These are phyloP conservation scores for Austroboletus novae-zelandiae DNA, from an alignment of 1,284 basidiomycete species.

Conservation along the genomic window DNA sequence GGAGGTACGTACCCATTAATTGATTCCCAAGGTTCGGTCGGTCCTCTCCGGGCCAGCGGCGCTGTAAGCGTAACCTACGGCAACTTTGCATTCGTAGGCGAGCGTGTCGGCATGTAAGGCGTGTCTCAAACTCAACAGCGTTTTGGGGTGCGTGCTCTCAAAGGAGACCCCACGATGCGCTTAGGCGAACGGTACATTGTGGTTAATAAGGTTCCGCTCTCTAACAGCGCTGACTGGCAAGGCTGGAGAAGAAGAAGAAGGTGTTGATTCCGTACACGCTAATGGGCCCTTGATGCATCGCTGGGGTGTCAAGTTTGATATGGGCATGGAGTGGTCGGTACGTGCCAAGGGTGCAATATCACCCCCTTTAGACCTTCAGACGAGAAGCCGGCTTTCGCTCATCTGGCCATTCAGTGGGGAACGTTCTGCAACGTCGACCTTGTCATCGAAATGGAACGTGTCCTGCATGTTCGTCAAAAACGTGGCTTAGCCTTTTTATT, in stretches of 20 bases:
- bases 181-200: slow-evolving; percentile 5
- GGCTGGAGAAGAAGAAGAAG: slow-evolving; percentile 1
- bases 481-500: slow-evolving; percentile 27
- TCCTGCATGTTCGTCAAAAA: slow-evolving; percentile 6
- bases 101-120: background rate
- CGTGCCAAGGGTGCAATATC: slow-evolving; percentile 14
- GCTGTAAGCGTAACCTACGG: background rate
- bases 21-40: background rate
- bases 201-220: slow-evolving; percentile 9
- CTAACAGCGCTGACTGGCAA: slow-evolving; percentile 12
- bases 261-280: slow-evolving; percentile 16
- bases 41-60: background rate
- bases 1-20: background rate
- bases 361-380: slow-evolving; percentile 9
- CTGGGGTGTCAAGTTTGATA: slow-evolving; percentile 11
- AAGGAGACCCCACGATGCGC: background rate
- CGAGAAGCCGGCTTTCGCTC: slow-evolving; percentile 6
- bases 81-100: background rate
- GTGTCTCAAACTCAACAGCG: too few relatives aligned
- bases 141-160: too few relatives aligned
- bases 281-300: slow-evolving; percentile 8
- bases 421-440: too few relatives aligned
- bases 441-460: background rate
- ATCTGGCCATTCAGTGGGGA: background rate
- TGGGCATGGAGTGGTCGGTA: slow-evolving; percentile 1